Conservation (phyloP, 345 rosid genomes). For the Rhodamnia argentea region DNA sequence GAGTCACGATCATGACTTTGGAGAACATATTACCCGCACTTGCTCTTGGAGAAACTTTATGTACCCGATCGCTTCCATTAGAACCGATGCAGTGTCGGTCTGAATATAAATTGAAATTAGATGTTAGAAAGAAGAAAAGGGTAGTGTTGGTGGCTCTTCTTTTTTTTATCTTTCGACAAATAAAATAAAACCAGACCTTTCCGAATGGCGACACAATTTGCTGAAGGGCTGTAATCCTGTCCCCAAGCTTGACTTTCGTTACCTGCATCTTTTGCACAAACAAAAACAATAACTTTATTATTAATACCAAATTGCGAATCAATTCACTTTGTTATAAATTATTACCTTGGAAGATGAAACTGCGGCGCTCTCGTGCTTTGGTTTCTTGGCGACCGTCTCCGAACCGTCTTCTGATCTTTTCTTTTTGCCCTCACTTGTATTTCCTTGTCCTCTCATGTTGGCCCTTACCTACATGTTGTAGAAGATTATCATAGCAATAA, state of each 20-base stretch:
- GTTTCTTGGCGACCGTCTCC: conserved; percentile 11
- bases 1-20: not conserved
- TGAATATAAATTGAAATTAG: conserved; percentile 15
- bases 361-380: conserved; percentile 36
- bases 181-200: conserved; percentile 34
- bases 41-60: conserved; percentile 76
- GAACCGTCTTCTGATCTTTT: conserved; percentile 43
- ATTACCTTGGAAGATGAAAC: conserved; percentile 58
- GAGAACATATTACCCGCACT: conserved; percentile 44
- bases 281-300: not conserved
- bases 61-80: conserved; percentile 68
- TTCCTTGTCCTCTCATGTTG: conserved; percentile 22
- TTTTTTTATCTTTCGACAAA: not conserved
- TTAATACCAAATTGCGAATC: not conserved
- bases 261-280: conserved; percentile 26
- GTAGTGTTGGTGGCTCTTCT: not conserved
- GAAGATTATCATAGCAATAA: not conserved
- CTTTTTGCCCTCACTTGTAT: conserved; percentile 48
- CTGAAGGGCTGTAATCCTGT: conserved; percentile 81
- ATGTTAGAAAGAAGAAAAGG: not conserved
- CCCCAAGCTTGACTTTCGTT: conserved; percentile 82
- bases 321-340: not conserved
- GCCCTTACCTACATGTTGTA: conserved; percentile 22
- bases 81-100: conserved; percentile 93
- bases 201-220: conserved; percentile 99